Base-by-base conservation (phyloP, 441 rosid genomes). In the Manihot esculenta region DNA sequence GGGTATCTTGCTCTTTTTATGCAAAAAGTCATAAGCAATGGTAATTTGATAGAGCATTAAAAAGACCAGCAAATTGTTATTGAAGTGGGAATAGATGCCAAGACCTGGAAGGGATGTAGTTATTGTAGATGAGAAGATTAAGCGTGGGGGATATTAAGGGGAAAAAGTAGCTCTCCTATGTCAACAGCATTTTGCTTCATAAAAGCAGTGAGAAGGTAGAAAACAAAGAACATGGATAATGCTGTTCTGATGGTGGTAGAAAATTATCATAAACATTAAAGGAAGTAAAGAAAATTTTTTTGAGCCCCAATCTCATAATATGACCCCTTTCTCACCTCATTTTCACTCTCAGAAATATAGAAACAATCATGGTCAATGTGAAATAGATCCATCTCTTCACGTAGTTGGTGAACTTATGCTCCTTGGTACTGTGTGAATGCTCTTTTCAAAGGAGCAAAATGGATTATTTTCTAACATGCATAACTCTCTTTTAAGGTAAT, bases 121-220 rank as follows among this genome's bases (percentile, higher is more conserved):
- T 44, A 30, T n/a, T 12, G 9, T 35, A 20, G 1, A 54, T 10
- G 48, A 44, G 24, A 24, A 17, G n/a, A 60, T 59, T 48, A 12
- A 47, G 24, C 49, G n/a, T 61, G 20, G 8, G 56, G 26, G 38
- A 18, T 44, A n/a, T 17, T 5, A 41, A 21, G 33, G 33, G 26
- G 26, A 21, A 51, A 49, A 14, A n/a, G 8, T 14, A 12, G 33
- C 35, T 49, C 58, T 60, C 33, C 14, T 48, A 54, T 38, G 38
- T 17, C 30, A 47, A 21, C 44, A 11, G 45, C 7, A 47, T 49
- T 70, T 62, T 61, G 61, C 26, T 61, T 70, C 50, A 49, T 24
- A 21, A 15, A 45, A 33, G 18, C 64, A 50, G 11, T 15, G 10
- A 30, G 18, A 56, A 68, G n/a, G 24, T 41, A 17, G 57, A 30